Evolutionary conservation across 202 grass and related monocot genomes (phyloP), one percentile per base, ranked within the genome.

Genomic region (Eragrostis tef): DNA sequence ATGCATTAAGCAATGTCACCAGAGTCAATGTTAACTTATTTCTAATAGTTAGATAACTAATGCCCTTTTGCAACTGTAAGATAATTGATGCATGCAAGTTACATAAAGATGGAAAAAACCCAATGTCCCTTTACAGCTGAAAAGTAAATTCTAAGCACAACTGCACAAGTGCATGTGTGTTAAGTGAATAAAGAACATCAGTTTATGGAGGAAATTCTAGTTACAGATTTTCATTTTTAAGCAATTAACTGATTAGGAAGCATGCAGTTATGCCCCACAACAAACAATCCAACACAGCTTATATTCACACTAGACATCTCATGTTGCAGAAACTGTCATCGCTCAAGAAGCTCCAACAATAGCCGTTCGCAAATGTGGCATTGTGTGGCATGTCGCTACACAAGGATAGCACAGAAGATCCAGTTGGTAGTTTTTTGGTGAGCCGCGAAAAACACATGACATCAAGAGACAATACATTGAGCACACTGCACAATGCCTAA

Each of bases 231-330:
- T 50, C 26, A 12, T 7, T 31, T 50, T 81, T 34, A 4, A 15
- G 29, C 29, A 31, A 31, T 31, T 31, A 31, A 31, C 3, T 31
- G 16, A 71, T 39, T 39, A 67, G 19, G 42, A 36, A 67, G 60
- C 2, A 17, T 22, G 12, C 65, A 74, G 44, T 19, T 27, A 26
- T 22, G 47, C 21, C 16, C 19, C 24, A 60, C 26, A 54, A 75
- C 4, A 76, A 74, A 75, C 12, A 75, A 60, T 26, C 24, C 13
- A 76, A 53, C 16, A 44, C 36, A 76, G 13, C 39, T 60, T 76
- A 15, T 9, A 6, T 24, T 42, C n/a, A 0, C 31, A 58, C 22
- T 16, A 75, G 19, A 39, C 11, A 21, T 15, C 17, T 24, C 20
- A 57, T 74, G 34, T 8, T 56, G 29, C 13, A 31, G 29, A 31